Conservation (phyloP, 2,329 filamentous ascomycete genomes). For the Sclerotinia spermophila region DNA sequence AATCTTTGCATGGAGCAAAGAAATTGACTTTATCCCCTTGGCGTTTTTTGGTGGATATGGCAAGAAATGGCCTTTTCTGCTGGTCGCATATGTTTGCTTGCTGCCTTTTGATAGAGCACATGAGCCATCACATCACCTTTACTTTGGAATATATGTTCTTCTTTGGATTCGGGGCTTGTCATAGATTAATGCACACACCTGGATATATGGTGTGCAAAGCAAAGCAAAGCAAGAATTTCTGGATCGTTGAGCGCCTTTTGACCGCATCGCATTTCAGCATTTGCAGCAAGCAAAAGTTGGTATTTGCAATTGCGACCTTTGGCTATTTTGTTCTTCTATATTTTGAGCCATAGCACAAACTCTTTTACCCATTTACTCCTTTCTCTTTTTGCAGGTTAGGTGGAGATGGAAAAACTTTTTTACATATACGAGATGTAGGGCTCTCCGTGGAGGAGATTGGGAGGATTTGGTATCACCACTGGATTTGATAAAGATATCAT, state of each 20-base stretch:
- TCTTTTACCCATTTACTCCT: background rate
- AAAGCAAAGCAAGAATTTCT: slow-evolving; percentile 6
- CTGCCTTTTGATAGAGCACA: slow-evolving; percentile 4
- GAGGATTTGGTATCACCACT: background rate
- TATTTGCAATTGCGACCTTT: background rate
- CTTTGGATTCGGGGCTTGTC: background rate
- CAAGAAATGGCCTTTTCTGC: background rate
- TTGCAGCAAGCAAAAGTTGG: slow-evolving; percentile 10
- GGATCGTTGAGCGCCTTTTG: slow-evolving; percentile 3
- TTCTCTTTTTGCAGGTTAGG: slow-evolving; percentile 6
- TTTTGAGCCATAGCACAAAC: slow-evolving; percentile 3
- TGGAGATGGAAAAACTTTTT: slow-evolving; percentile 9
- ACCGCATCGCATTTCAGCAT: background rate
- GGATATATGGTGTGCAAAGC: slow-evolving; percentile 11
- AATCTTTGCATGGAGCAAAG: slow-evolving; percentile 14
- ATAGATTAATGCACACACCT: slow-evolving; percentile 2
- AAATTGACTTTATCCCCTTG: slow-evolving; percentile 4
- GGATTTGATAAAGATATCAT: slow-evolving; percentile 15
- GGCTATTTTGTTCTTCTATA: background rate
- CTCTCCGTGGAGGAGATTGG: slow-evolving; percentile 12
- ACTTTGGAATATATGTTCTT: slow-evolving; percentile 2
- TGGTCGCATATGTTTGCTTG: background rate
- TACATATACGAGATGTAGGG: slow-evolving; percentile 15
- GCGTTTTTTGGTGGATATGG: slow-evolving; percentile 12
- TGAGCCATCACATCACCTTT: background rate